These are phyloP conservation scores for Anacardium occidentale DNA, from an alignment of 345 rosid genomes.

Conservation along the genomic window DNA sequence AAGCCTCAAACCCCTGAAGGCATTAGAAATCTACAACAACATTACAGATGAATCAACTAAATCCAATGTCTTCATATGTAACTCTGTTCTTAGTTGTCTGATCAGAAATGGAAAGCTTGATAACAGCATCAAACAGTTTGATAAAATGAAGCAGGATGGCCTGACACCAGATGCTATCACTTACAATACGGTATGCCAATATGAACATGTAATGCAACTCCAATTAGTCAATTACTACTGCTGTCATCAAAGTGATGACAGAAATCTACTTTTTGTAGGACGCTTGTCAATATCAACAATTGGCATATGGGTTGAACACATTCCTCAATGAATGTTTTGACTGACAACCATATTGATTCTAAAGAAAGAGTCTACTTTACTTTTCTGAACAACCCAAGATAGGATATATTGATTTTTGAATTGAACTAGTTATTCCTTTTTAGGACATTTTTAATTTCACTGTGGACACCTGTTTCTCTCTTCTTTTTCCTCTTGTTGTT, in stretches of 20 bases:
- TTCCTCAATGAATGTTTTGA: background rate
- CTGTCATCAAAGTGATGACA: slow-evolving; percentile 3
- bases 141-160: slow-evolving; percentile 86
- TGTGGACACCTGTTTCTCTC: too few relatives aligned
- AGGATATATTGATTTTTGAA: too few relatives aligned
- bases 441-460: too few relatives aligned
- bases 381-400: background rate
- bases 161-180: slow-evolving; percentile 81
- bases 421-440: too few relatives aligned
- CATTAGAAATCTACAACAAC: slow-evolving; percentile 63
- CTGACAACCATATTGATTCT: background rate
- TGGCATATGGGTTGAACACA: background rate
- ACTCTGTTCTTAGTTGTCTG: slow-evolving; percentile 76
- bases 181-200: slow-evolving; percentile 63
- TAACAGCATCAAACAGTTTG: slow-evolving; percentile 61
- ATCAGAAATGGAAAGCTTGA: slow-evolving; percentile 70
- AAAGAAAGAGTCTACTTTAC: slow-evolving; percentile 1
- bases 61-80: slow-evolving; percentile 73
- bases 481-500: too few relatives aligned
- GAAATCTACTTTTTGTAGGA: background rate
- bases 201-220: slow-evolving; percentile 4
- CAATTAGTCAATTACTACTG: slow-evolving; percentile 4
- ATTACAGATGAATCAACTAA: slow-evolving; percentile 62
- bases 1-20: slow-evolving; percentile 56
- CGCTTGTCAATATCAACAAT: background rate